Percentiles rank a stretch among this genome's conserved stretches.
Evolutionary conservation across 129 eudicot genomes (phyloP).

Genomic region (Arctium lappa): DNA sequence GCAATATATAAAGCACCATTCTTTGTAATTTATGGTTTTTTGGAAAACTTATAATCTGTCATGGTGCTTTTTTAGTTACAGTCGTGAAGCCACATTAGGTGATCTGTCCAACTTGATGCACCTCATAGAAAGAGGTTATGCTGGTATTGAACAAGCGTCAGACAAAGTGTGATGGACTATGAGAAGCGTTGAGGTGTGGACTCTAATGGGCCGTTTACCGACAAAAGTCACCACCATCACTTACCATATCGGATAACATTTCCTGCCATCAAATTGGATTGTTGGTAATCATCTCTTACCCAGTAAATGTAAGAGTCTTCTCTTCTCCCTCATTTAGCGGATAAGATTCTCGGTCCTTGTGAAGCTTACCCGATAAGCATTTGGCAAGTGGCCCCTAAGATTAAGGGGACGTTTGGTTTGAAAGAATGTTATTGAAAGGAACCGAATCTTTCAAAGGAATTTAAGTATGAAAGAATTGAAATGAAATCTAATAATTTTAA

Average conservation of each 20-base stretch:
- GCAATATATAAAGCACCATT: not conserved
- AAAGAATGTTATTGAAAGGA: not conserved
- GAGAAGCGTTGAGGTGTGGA: too few species aligned
- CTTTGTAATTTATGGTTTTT: not conserved
- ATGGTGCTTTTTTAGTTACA: not conserved
- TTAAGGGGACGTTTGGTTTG: not conserved
- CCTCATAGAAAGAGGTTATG: not conserved
- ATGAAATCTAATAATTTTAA: too few species aligned
- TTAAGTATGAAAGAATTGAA: too few species aligned
- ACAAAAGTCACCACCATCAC: not conserved
- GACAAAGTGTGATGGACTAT: too few species aligned
- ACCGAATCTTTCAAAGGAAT: not conserved
- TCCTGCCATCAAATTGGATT: not conserved
- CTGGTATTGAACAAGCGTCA: too few species aligned
- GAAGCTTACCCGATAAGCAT: not conserved
- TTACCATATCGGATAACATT: not conserved
- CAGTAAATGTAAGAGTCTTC: too few species aligned
- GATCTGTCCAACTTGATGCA: not conserved
- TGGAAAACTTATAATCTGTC: not conserved
- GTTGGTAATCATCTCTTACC: not conserved
- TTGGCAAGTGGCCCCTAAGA: too few species aligned
- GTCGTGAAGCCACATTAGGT: too few species aligned
- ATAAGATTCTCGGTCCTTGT: not conserved
- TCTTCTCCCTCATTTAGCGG: too few species aligned
- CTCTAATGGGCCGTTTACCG: too few species aligned